Base-by-base conservation (phyloP, 1,284 basidiomycete genomes). In the Stygiomarasmius scandens region DNA sequence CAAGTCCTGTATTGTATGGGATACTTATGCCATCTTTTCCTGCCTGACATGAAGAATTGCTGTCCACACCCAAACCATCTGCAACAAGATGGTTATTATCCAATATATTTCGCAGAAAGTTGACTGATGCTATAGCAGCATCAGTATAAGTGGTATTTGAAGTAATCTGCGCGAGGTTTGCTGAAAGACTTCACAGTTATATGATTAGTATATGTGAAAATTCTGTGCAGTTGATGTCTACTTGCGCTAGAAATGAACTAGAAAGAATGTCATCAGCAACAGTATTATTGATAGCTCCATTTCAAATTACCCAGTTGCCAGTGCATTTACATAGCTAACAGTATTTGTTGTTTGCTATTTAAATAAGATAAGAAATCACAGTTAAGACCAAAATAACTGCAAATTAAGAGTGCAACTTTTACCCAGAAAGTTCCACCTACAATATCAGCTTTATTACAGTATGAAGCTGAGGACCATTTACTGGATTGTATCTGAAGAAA, bases 101-200 rank as follows among this genome's bases (percentile, higher is more conserved):
- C 10, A 19, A 23, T 10, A 46, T 57, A 48, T 44, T 34, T 3
- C 24, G 50, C 24, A 63, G 52, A 25, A 63, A 63, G 5, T 49
- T 32, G 3, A 45, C 41, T 1, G 62, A 57, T 22, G 19, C 4
- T 1, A 20, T 9, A 20, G 62, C 62, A 3, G 62, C 62, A 16
- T 51, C 24, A 9, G 57, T 49, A 36, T 60, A 63, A 24, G 49
- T 55, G 4, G 32, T 10, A 25, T 63, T 58, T 1, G 43, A 36
- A 2, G 56, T 63, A 1, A 29, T 51, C 12, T 58, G 44, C 0
- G 56, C 56, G 10, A 63, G 20, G 1, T 54, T 44, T 22, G 62
- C 59, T 9, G 62, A 63, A 0, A 61, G 16, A 12, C 61, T 62
- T 38, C 38, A 22, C 1, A 8, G n/a, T n/a, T n/a, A 20, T 14